Evolutionary conservation across 116 monocot species (phyloP).

Genomic region (Papilionanthe hybrid): DNA sequence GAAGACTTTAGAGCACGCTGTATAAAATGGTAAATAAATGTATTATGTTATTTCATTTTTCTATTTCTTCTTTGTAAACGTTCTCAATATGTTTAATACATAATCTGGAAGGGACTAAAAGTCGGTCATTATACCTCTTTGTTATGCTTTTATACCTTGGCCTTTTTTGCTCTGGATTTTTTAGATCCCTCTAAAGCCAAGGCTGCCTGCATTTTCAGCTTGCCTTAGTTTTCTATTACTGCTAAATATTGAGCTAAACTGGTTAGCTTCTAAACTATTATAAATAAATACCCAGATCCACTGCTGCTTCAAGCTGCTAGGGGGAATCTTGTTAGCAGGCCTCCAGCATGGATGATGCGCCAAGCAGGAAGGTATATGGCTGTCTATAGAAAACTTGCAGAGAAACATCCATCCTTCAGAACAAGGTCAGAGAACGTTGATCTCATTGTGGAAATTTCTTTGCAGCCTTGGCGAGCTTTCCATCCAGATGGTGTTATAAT

Average conservation of each 20-base stretch:
- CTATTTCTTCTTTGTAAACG: neutral
- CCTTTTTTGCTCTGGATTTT: too few species aligned
- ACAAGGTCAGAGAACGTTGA: slow-evolving; percentile 85
- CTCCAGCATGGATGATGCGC: slow-evolving; percentile 99
- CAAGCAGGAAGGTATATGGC: slow-evolving; percentile 98
- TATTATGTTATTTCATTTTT: neutral
- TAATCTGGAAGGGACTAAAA: neutral
- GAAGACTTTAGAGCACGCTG: neutral
- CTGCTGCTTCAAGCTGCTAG: slow-evolving; percentile 77
- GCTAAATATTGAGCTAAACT: neutral
- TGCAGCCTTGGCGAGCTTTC: slow-evolving; percentile 93
- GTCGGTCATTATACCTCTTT: neutral
- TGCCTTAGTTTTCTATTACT: neutral
- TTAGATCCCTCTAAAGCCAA: too few species aligned
- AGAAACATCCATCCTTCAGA: slow-evolving; percentile 81
- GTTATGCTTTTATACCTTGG: too few species aligned
- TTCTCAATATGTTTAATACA: neutral
- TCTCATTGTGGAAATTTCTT: slow-evolving; percentile 93
- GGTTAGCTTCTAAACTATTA: neutral
- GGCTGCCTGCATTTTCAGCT: neutral
- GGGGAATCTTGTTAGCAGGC: slow-evolving; percentile 49
- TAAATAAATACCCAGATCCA: slow-evolving; percentile 45
- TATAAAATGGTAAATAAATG: neutral
- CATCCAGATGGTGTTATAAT: slow-evolving; percentile 90
- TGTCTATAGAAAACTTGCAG: slow-evolving; percentile 72